Conservation (phyloP, 2,329 filamentous ascomycete species). For the Fonsecaea pedrosoi region DNA sequence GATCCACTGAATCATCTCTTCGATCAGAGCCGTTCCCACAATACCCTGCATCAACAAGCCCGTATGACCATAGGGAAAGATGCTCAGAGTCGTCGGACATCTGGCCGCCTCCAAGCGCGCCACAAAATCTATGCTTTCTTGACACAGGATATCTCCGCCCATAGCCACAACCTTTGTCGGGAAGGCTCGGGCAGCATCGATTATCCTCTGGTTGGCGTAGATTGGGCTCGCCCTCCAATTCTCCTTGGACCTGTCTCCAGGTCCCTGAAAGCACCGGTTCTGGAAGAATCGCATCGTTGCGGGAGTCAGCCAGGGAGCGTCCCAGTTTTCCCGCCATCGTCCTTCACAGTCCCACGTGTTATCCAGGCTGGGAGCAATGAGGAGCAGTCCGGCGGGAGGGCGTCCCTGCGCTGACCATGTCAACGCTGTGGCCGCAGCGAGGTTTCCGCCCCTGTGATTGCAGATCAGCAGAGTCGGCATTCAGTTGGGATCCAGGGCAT, state of each 20-base stretch:
- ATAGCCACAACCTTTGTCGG: background rate
- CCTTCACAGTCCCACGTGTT: slow-evolving; percentile 1
- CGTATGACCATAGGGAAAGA: background rate
- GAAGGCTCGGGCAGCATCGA: background rate
- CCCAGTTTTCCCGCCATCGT: background rate
- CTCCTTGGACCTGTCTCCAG: background rate
- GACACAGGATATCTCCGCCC: background rate
- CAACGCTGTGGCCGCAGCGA: slow-evolving; percentile 2
- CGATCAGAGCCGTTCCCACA: slow-evolving; percentile 1
- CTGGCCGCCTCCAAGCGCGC: background rate
- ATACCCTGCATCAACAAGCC: slow-evolving; percentile 1
- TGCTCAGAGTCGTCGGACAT: background rate
- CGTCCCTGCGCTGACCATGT: background rate
- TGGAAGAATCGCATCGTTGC: background rate
- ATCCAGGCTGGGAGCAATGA: slow-evolving; percentile 1
- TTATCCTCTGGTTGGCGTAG: background rate
- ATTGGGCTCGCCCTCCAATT: slow-evolving; percentile 8
- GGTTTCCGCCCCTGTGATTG: background rate
- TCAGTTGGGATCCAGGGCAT: background rate
- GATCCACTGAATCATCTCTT: background rate
- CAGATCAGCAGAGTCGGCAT: background rate
- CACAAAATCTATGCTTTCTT: slow-evolving; percentile 1
- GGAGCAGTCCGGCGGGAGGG: background rate
- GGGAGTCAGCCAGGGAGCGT: slow-evolving; percentile 9
- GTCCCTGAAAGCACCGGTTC: background rate